phyloP scores from a whole-genome alignment of 768 basidiomycete genomes.

The Russula olivacea region DNA sequence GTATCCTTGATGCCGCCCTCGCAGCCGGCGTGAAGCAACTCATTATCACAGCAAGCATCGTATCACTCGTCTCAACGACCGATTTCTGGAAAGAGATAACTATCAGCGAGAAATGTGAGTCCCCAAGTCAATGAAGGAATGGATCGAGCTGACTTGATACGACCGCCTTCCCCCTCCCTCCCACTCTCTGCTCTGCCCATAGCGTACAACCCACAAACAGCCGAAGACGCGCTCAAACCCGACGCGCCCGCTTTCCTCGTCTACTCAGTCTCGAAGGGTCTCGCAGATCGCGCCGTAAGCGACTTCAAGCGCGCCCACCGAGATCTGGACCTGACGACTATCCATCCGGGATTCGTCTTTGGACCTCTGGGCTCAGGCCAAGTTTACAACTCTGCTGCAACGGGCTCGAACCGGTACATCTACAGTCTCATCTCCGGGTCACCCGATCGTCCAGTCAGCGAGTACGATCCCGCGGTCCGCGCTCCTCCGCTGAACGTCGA shows the following conservation, averaged over 20 bases:
- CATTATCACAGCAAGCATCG: slow-evolving; percentile 17
- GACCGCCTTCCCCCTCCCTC: too few species aligned
- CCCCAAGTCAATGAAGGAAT: too few species aligned
- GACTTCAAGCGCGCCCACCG: slow-evolving; percentile 29
- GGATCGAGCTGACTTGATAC: too few species aligned
- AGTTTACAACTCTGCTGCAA: slow-evolving; percentile 19
- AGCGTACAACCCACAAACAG: slow-evolving; percentile 35
- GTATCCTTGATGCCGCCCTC: slow-evolving; percentile 19
- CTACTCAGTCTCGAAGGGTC: slow-evolving; percentile 38
- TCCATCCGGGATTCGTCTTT: slow-evolving; percentile 32
- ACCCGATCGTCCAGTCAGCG: slow-evolving; percentile 15
- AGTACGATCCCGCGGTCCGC: slow-evolving; percentile 15
- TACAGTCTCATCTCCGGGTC: slow-evolving; percentile 27
- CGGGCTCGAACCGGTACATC: slow-evolving; percentile 27
- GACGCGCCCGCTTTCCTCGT: slow-evolving; percentile 27
- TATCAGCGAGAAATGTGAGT: slow-evolving; percentile 11
- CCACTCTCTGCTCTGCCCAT: too few species aligned
- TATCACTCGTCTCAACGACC: not conserved
- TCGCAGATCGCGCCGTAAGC: slow-evolving; percentile 29
- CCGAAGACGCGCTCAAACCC: slow-evolving; percentile 30
- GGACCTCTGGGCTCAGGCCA: slow-evolving; percentile 27
- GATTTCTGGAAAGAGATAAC: slow-evolving; percentile 3
- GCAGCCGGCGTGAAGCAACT: slow-evolving; percentile 12
- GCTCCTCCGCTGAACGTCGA: slow-evolving; percentile 28
- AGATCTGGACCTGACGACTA: slow-evolving; percentile 28